Evolutionary conservation across 306 rosid species (phyloP).

Genomic region (Oemleria cerasiformis): DNA sequence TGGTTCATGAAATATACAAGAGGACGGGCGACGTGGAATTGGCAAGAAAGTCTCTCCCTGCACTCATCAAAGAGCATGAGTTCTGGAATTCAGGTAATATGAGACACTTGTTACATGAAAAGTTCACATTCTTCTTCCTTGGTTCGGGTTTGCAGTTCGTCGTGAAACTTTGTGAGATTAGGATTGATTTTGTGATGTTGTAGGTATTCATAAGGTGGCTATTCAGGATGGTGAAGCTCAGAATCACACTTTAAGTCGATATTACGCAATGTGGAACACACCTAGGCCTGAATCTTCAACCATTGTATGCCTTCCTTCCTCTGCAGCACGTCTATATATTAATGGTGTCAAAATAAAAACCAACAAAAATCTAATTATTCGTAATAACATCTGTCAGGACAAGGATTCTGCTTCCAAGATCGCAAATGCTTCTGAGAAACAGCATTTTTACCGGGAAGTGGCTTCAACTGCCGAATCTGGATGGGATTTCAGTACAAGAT

Average conservation of each 20-base stretch:
- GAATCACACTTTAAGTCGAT: constrained; percentile 58
- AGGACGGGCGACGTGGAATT: constrained; percentile 61
- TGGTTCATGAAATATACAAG: constrained; percentile 67
- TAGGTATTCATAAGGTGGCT: constrained; percentile 68
- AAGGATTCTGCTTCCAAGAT: constrained; percentile 64
- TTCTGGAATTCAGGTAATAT: constrained; percentile 88
- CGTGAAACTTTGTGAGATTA: constrained; percentile 11
- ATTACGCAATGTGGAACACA: constrained; percentile 85
- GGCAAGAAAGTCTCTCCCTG: constrained; percentile 65
- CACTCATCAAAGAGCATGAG: constrained; percentile 68
- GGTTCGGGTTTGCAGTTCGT: constrained; percentile 3
- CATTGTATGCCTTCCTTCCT: constrained; percentile 38
- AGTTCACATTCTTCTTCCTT: constrained; percentile 5
- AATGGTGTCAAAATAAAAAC: constrained; percentile 7
- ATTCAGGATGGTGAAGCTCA: constrained; percentile 52
- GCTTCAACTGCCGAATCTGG: constrained; percentile 89
- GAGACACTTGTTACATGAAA: constrained; percentile 15
- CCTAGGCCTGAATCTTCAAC: constrained; percentile 84
- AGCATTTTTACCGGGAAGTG: constrained; percentile 59
- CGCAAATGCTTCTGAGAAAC: constrained; percentile 41
- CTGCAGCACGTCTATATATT: constrained; percentile 13
- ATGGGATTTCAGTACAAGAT: constrained; percentile 95
- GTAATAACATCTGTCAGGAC: constrained; percentile 40
- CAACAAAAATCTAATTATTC: constrained; percentile 9
- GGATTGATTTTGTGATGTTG: constrained; percentile 14